phyloP scores from a whole-genome alignment of 2,329 filamentous ascomycete species.

The Colletotrichum brevisporum region DNA sequence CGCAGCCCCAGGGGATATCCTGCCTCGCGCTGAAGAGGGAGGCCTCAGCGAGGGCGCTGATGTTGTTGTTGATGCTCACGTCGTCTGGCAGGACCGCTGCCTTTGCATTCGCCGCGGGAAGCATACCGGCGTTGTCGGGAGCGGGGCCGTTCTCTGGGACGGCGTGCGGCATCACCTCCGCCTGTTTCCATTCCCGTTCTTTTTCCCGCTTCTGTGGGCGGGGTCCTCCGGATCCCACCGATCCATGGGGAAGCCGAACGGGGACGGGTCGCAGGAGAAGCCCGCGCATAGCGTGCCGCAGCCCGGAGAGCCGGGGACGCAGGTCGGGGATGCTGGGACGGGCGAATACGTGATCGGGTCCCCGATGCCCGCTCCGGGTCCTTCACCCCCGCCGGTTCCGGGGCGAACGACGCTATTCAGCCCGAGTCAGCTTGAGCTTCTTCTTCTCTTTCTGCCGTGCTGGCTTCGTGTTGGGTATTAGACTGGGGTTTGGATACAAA shows the following conservation, averaged over 20 bases:
- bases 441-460: too few relatives aligned
- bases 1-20: neutral
- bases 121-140: too few relatives aligned
- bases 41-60: neutral
- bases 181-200: too few relatives aligned
- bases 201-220: neutral
- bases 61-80: constrained; percentile 16
- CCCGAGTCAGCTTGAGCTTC: neutral
- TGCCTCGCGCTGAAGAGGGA: constrained; percentile 1
- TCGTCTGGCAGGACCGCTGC: neutral
- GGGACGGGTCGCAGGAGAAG: constrained; percentile 42
- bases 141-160: neutral
- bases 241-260: constrained; percentile 38
- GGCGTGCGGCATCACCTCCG: neutral
- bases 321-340: constrained; percentile 2
- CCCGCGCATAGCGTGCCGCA: constrained; percentile 44
- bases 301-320: constrained; percentile 28
- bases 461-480: too few relatives aligned
- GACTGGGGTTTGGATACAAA: too few relatives aligned
- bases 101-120: neutral
- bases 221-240: constrained; percentile 44
- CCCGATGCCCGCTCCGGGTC: neutral
- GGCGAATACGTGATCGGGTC: constrained; percentile 10
- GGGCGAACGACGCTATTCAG: neutral
- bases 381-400: neutral